phyloP scores from a whole-genome alignment of 768 basidiomycete genomes.

The Mycena latifolia region DNA sequence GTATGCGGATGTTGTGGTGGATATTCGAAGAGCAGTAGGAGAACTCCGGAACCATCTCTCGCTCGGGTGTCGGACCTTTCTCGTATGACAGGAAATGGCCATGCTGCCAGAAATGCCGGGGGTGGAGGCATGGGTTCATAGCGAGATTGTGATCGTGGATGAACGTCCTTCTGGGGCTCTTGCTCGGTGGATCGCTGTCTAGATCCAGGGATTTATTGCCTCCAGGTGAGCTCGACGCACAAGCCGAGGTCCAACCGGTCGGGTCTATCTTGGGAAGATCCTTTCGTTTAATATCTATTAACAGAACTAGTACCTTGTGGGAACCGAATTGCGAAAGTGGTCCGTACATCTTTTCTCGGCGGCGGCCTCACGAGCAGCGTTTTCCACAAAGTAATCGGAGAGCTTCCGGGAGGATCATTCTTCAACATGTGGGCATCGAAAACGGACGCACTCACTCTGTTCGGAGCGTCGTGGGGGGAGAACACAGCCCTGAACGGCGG shows the following conservation, averaged over 20 bases:
- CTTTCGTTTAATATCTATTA: slow-evolving; percentile 42
- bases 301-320: background rate
- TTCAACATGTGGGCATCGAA: background rate
- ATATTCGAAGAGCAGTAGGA: slow-evolving; percentile 62
- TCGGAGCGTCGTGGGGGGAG: slow-evolving; percentile 59
- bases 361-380: slow-evolving; percentile 39
- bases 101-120: slow-evolving; percentile 58
- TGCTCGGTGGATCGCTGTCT: slow-evolving; percentile 47
- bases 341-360: slow-evolving; percentile 34
- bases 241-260: slow-evolving; percentile 56
- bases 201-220: slow-evolving; percentile 49
- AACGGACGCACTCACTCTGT: slow-evolving; percentile 39
- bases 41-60: slow-evolving; percentile 62
- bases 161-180: slow-evolving; percentile 55
- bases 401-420: slow-evolving; percentile 28
- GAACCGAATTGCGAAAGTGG: background rate
- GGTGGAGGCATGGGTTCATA: slow-evolving; percentile 60
- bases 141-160: slow-evolving; percentile 60
- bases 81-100: slow-evolving; percentile 65
- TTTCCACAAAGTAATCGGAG: slow-evolving; percentile 39
- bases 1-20: slow-evolving; percentile 68
- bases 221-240: slow-evolving; percentile 52
- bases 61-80: slow-evolving; percentile 58
- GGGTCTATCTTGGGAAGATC: slow-evolving; percentile 49
- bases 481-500: slow-evolving; percentile 62